phyloP scores from a whole-genome alignment of 495 filamentous ascomycete species.

The Hypoxylon fragiforme region DNA sequence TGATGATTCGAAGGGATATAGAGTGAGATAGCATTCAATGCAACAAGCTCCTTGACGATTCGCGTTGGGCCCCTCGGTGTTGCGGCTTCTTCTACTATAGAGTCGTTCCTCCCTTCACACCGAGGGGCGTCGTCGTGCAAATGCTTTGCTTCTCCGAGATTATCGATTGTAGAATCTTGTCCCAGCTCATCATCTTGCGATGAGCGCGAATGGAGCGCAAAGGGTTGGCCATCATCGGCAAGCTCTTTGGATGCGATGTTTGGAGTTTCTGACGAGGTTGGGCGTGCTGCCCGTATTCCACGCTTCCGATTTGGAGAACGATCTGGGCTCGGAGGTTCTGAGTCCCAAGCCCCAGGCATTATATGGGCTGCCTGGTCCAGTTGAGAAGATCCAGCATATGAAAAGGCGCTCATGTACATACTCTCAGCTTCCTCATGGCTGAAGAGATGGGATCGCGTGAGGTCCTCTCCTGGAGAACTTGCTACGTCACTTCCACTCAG shows the following conservation, averaged over 20 bases:
- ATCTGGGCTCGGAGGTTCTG: slow-evolving; percentile 26
- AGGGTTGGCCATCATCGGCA: not conserved
- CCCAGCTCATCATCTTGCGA: not conserved
- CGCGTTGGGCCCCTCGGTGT: slow-evolving; percentile 53
- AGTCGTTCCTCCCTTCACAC: slow-evolving; percentile 5
- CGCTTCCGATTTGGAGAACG: slow-evolving; percentile 15
- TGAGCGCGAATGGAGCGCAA: not conserved
- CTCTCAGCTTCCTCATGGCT: slow-evolving; percentile 92
- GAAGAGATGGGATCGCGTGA: slow-evolving; percentile 76
- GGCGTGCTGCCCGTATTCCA: not conserved
- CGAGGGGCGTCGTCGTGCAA: not conserved
- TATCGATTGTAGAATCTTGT: slow-evolving; percentile 11
- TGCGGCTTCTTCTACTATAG: slow-evolving; percentile 38
- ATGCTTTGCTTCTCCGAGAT: slow-evolving; percentile 28
- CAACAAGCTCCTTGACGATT: slow-evolving; percentile 54
- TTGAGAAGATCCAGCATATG: slow-evolving; percentile 43
- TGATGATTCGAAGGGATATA: slow-evolving; percentile 50
- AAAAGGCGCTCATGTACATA: slow-evolving; percentile 81
- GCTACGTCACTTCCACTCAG: slow-evolving; percentile 23
- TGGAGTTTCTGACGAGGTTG: not conserved
- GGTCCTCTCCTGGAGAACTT: slow-evolving; percentile 47
- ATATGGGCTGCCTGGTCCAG: slow-evolving; percentile 37
- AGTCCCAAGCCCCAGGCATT: slow-evolving; percentile 67
- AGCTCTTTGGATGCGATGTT: not conserved
- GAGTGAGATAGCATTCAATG: slow-evolving; percentile 43